These are phyloP conservation scores for Delonix regia DNA, from an alignment of 306 rosid species.

Conservation along the genomic window DNA sequence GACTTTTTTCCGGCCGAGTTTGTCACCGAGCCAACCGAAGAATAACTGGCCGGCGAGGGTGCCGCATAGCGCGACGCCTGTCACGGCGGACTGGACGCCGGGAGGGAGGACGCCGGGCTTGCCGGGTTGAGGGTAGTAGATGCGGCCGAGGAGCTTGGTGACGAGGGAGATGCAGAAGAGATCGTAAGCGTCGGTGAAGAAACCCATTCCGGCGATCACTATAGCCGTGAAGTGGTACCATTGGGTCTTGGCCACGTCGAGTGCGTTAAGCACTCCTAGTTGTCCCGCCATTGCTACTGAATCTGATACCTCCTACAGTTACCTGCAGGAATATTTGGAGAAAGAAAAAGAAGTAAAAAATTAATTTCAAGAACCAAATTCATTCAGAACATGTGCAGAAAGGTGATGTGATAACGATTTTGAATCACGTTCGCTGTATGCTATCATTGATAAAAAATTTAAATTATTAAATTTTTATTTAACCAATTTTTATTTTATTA, in stretches of 20 bases:
- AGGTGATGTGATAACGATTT: no score
- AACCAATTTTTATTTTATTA: no score
- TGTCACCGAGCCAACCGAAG: neutral
- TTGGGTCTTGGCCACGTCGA: neutral
- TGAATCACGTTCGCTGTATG: no score
- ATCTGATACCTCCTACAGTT: neutral
- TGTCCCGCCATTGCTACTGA: neutral
- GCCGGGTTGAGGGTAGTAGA: neutral
- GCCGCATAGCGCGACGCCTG: neutral
- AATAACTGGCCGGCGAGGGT: neutral
- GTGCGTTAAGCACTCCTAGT: neutral
- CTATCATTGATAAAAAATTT: no score
- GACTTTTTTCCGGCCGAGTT: neutral
- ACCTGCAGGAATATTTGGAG: no score
- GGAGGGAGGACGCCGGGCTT: neutral
- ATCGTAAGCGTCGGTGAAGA: neutral
- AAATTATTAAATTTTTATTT: no score
- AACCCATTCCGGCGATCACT: neutral
- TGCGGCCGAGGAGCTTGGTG: neutral
- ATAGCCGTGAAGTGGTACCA: neutral
- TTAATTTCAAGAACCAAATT: no score
- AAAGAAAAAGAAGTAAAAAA: accelerated
- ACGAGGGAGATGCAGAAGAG: neutral
- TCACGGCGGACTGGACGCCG: neutral
- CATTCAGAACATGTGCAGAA: no score